Base-by-base conservation (phyloP, 148 eudicot genomes). In the Nepenthes mirabilis region DNA sequence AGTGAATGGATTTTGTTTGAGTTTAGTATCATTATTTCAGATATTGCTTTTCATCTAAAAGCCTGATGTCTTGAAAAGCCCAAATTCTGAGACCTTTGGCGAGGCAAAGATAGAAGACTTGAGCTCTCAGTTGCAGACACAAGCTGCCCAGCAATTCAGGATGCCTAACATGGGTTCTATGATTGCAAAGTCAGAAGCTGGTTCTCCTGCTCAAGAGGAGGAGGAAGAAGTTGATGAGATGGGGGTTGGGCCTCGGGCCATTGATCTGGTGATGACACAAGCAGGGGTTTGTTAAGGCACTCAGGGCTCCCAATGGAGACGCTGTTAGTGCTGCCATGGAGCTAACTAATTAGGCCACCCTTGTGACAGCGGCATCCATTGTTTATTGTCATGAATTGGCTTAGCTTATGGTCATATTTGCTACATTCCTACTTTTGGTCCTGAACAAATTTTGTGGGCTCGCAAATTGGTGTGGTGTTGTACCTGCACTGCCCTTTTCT, bases 111-210 rank as follows among this genome's bases (percentile, higher is more conserved):
- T 81, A 14, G 90, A 84, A 72, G 90, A 84, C 58, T 66, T 81
- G 75, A 84, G 90, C 80, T 81, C 90, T 45, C 90, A 84, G 70
- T 70, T 84, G 56, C 90, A 84, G 71, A 79, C 86, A 13, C 84
- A 84, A 56, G 90, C 90, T 43, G 86, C 90, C 33, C 84, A 84
- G 57, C 89, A 83, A 55, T 83, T 83, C 74, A 81, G 79, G 69
- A 76, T 78, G 83, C 85, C 89, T 6, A 82, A 80, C 37, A 64
- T 78, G 82, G 73, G 79, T 11, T 81, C 81, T 36, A 63, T 79
- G 43, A 74, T 75, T 71, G 77, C 74, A 2, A 81, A 78, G 63
- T 37, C 85, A 1, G 85, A 83, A 11, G 51, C 74, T 1, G 52
- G 68, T 23, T 68, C 68, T 40, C 70, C 68, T n/a, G 72, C 62